Conservation (phyloP, 306 rosid genomes). For the Cotoneaster glaucophyllus region DNA sequence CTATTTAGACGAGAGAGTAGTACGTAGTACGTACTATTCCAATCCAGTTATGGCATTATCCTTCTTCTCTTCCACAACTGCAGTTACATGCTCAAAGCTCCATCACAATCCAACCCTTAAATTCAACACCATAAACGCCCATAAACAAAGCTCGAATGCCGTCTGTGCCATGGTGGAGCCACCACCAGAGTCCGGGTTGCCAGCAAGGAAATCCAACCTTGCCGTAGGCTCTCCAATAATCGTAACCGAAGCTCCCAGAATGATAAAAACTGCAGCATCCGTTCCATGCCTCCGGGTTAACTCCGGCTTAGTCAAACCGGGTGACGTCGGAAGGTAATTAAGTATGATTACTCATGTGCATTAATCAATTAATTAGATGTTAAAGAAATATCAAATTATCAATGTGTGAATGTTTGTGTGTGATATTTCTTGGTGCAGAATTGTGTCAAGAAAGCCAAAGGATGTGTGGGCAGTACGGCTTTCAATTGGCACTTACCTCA, state of each 20-base stretch:
- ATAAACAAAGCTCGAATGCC: slow-evolving; percentile 8
- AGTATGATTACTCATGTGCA: too few species aligned
- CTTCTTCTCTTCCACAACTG: neutral
- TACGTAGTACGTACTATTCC: neutral
- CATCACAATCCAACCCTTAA: neutral
- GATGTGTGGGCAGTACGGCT: slow-evolving; percentile 86
- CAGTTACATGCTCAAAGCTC: slow-evolving; percentile 17
- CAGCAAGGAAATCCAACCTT: slow-evolving; percentile 31
- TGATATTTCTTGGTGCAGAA: slow-evolving; percentile 33
- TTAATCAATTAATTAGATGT: too few species aligned
- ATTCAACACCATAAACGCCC: slow-evolving; percentile 1
- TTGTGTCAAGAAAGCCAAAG: slow-evolving; percentile 79
- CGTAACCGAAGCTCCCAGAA: slow-evolving; percentile 64
- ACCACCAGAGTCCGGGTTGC: slow-evolving; percentile 4
- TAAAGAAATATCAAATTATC: neutral
- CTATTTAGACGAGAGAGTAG: neutral
- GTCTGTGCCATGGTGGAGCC: slow-evolving; percentile 30
- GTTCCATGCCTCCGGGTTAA: slow-evolving; percentile 69
- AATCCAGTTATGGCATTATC: slow-evolving; percentile 23
- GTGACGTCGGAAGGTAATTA: slow-evolving; percentile 77
- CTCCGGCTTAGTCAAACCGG: slow-evolving; percentile 65
- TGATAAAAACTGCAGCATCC: slow-evolving; percentile 67
- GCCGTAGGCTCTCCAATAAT: slow-evolving; percentile 75
- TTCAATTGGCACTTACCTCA: slow-evolving; percentile 64
- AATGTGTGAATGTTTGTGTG: neutral